Percentiles rank a stretch among this genome's conserved stretches.
phyloP scores from a whole-genome alignment of 306 rosid species.

The Malus orientalis region DNA sequence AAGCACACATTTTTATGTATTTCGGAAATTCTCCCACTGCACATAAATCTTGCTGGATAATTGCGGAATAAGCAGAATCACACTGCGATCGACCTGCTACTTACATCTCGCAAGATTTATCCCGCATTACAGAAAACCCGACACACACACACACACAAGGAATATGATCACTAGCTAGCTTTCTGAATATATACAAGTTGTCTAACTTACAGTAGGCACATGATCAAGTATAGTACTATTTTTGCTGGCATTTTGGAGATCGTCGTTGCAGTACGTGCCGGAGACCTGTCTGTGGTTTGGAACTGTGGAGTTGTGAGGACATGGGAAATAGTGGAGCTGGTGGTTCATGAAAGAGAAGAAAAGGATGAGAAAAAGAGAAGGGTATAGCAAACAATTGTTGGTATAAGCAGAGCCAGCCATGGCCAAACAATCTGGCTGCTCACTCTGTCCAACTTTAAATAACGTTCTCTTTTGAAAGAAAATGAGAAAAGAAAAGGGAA shows the following conservation, averaged over 20 bases:
- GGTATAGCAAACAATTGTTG: neutral
- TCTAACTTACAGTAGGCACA: neutral
- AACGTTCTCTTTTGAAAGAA: neutral
- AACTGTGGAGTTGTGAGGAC: neutral
- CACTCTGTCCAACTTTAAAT: neutral
- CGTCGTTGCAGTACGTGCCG: neutral
- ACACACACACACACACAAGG: neutral
- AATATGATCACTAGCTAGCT: neutral
- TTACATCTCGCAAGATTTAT: too few species aligned
- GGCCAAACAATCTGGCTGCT: neutral
- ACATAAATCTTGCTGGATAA: neutral
- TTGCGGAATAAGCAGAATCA: neutral
- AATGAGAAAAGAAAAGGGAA: neutral
- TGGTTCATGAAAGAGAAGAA: slow-evolving; percentile 20
- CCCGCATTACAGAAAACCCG: neutral
- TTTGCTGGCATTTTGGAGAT: neutral
- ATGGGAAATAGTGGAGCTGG: neutral
- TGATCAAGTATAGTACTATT: neutral
- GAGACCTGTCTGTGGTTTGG: neutral
- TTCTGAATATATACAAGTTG: neutral
- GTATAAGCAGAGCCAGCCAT: slow-evolving; percentile 20
- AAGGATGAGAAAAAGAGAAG: slow-evolving; percentile 28
- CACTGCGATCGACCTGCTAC: neutral
- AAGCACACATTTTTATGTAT: neutral
- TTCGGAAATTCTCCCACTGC: neutral